phyloP scores from a whole-genome alignment of 2,329 filamentous ascomycete genomes.

The Fusarium illudens region DNA sequence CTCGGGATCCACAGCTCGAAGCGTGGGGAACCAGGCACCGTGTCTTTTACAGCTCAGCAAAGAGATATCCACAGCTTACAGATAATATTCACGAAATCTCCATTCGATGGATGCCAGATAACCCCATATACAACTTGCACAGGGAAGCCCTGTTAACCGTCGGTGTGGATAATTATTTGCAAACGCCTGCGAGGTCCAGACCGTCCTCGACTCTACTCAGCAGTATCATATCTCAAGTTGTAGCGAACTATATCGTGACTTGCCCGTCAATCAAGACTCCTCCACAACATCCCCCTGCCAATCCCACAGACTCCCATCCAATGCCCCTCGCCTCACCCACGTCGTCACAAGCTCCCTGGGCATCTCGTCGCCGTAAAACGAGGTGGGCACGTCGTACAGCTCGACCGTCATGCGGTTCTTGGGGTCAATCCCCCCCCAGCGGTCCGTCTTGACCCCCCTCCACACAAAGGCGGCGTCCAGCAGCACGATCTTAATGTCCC shows the following conservation, averaged over 20 bases:
- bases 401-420: conserved; percentile 50
- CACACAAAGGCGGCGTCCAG: conserved; percentile 43
- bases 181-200: not conserved
- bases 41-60: not conserved
- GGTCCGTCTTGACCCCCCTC: conserved; percentile 36
- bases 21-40: not conserved
- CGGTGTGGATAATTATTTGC: not conserved
- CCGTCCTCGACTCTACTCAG: not conserved
- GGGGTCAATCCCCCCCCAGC: conserved; percentile 50
- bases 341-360: conserved; percentile 49
- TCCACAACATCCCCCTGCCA: conserved; percentile 42
- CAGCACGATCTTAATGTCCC: conserved; percentile 46
- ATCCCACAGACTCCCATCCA: conserved; percentile 53
- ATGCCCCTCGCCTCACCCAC: conserved; percentile 52
- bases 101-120: not conserved
- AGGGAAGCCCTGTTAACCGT: not conserved
- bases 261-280: conserved; percentile 1
- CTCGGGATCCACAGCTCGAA: not conserved
- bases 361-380: conserved; percentile 51
- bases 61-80: not conserved
- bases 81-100: not conserved
- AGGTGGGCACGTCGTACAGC: conserved; percentile 50
- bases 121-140: not conserved
- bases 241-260: not conserved
- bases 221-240: not conserved